Evolutionary conservation across 305 asterid species (phyloP), one percentile per base, ranked within the genome.

Genomic region (Plantago rigida): DNA sequence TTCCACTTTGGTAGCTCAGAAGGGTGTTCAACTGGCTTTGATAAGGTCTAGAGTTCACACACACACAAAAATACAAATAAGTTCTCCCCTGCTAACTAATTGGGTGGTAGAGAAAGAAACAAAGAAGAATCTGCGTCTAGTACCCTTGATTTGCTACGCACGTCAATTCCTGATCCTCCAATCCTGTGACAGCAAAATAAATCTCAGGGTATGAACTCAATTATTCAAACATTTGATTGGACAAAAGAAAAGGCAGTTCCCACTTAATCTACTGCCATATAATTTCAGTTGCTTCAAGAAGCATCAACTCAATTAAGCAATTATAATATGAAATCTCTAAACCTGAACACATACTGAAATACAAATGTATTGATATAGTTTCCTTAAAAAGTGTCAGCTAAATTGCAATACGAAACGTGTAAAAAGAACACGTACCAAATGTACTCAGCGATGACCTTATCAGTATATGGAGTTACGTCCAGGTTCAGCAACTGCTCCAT

Each of bases 1-100:
- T 91, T 91, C 96, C 96, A 91, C 74, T 86, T 91, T 39, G 98
- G 96, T 59, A 91, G 96, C 79, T 87, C 98, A 13, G 96, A 88
- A 50, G 95, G 95, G 75, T 86, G 86, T 67, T 84, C 73, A 36
- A 88, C 93, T 56, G 94, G 96, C 81, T 82, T 88, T 26, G 93
- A 66, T 56, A 91, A 45, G 44, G 96, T 88, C 98, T 91, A 81
- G 60, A 74, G 57, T 56, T 52, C 14, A n/a, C n/a, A n/a, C n/a
- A n/a, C n/a, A n/a, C n/a, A n/a, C n/a, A n/a, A n/a, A n/a, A n/a
- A 66, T 57, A 65, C 3, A 53, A 39, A 50, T 62, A 47, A 50
- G 13, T 63, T 31, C 51, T 45, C 39, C 39, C 39, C 2, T 0
- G 0, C 31, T 39, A 51, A 59, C 51, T 56, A 4, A 31, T 64